phyloP scores from a whole-genome alignment of 2,329 filamentous ascomycete species.

The Calonectria naviculata region DNA sequence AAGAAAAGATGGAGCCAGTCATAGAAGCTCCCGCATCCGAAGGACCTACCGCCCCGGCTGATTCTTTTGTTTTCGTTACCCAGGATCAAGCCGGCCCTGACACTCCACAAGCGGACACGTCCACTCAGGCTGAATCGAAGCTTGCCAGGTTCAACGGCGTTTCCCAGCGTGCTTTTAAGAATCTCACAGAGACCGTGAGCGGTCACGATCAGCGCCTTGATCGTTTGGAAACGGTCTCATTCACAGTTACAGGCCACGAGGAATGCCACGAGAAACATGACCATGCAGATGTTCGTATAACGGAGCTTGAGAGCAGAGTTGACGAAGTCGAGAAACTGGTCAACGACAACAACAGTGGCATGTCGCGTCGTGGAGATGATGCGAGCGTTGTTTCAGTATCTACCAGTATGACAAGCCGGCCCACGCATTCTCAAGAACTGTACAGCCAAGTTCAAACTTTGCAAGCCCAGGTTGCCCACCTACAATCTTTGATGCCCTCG shows the following conservation, averaged over 20 bases:
- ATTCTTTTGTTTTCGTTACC: slow-evolving; percentile 39
- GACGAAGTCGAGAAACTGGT: slow-evolving; percentile 68
- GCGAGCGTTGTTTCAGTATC: slow-evolving; percentile 60
- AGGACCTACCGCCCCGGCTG: slow-evolving; percentile 29
- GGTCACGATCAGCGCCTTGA: slow-evolving; percentile 75
- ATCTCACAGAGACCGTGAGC: slow-evolving; percentile 64
- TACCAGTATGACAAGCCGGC: slow-evolving; percentile 53
- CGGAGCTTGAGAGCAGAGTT: slow-evolving; percentile 74
- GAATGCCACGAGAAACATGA: slow-evolving; percentile 77
- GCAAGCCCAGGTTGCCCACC: slow-evolving; percentile 61
- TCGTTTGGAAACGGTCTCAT: slow-evolving; percentile 76
- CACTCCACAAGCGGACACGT: slow-evolving; percentile 32
- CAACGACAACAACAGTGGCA: slow-evolving; percentile 57
- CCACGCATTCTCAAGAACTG: slow-evolving; percentile 58
- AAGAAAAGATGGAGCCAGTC: slow-evolving; percentile 40
- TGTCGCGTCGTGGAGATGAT: slow-evolving; percentile 53
- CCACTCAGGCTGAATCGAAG: slow-evolving; percentile 44
- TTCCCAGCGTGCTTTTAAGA: slow-evolving; percentile 53
- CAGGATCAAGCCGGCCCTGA: slow-evolving; percentile 29
- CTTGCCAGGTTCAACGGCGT: slow-evolving; percentile 33
- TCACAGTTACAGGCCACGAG: slow-evolving; percentile 74
- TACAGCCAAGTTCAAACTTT: slow-evolving; percentile 62
- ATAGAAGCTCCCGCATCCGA: slow-evolving; percentile 22
- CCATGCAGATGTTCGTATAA: slow-evolving; percentile 72
- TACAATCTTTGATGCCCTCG: slow-evolving; percentile 73